Evolutionary conservation across 805 yeast species (phyloP), one percentile per base, ranked within the genome.

Genomic region (Ogataea haglerorum): DNA sequence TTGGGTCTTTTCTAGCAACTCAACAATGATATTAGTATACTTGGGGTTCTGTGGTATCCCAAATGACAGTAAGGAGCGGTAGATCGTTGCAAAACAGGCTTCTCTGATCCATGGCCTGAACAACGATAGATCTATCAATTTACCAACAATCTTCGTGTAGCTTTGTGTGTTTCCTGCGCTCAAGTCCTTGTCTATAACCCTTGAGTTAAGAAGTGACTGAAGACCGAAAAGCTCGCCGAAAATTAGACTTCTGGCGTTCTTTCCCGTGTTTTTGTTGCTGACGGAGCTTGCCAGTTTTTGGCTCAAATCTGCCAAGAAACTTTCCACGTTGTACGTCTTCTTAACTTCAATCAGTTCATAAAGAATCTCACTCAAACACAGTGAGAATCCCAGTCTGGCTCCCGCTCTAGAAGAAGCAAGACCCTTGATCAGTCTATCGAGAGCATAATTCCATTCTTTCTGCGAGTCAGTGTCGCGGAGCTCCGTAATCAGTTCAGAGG

Each of bases 151-250:
- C 10, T 62, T 58, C 13, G 55, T 45, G 36, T 69, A 64, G 34
- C 71, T 68, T 2, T 53, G 59, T 1, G 53, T 27, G 2, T 43
- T 35, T 2, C 52, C 51, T 1, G 43, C 26, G 4, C 55, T 47
- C 6, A 64, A 49, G 12, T 47, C 45, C 6, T n/a, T 19, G 3
- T 35, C 28, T 6, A 76, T 47, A 10, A 75, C 54, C 2, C 71
- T 67, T 10, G 82, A 73, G 36, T 82, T 82, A 23, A 84, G 69
- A 35, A 90, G 56, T 1, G 85, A 76, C 59, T 90, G 95, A 15
- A 87, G 66, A 0, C 96, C 96, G 60, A 91, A 90, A 32, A 90
- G 67, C 54, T 79, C 74, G 5, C 97, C 98, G 66, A 91, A 89
- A 13, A 85, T 62, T 12, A 78, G 68, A 1, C 90, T 80, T 45